A percentile compares a stretch with the other conserved stretches of the same genome.
These are phyloP conservation scores for Tulasnella sp. DNA, from an alignment of 768 basidiomycete genomes.

Conservation along the genomic window DNA sequence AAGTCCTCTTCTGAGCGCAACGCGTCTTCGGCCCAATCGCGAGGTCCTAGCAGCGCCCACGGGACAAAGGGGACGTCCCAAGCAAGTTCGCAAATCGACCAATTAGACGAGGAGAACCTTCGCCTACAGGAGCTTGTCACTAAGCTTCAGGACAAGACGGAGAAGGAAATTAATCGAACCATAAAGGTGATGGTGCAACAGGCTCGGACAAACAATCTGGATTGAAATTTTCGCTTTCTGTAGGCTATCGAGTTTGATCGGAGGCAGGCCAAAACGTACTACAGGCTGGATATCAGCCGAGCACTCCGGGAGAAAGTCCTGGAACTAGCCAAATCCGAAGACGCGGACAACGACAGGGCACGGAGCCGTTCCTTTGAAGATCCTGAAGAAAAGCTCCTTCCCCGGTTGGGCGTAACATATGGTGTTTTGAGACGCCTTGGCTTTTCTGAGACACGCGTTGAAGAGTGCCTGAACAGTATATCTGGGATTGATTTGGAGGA, in stretches of 20 bases:
- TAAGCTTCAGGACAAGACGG: slow-evolving; percentile 72
- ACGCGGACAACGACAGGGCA: slow-evolving; percentile 18
- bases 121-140: slow-evolving; percentile 64
- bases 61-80: too few relatives aligned
- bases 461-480: slow-evolving; percentile 56
- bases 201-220: neutral
- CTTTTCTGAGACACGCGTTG: slow-evolving; percentile 54
- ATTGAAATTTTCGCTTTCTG: neutral
- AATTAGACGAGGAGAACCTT: slow-evolving; percentile 23
- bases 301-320: slow-evolving; percentile 47
- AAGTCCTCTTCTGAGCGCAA: too few relatives aligned
- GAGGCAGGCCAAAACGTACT: slow-evolving; percentile 52
- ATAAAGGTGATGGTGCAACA: too few relatives aligned
- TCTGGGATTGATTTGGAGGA: slow-evolving; percentile 68
- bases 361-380: too few relatives aligned
- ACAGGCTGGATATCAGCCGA: slow-evolving; percentile 50
- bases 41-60: too few relatives aligned
- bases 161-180: slow-evolving; percentile 72
- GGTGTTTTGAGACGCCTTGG: slow-evolving; percentile 69
- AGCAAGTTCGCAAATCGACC: too few relatives aligned
- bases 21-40: too few relatives aligned
- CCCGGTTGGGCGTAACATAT: slow-evolving; percentile 65
- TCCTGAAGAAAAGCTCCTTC: slow-evolving; percentile 55
- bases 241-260: slow-evolving; percentile 76
- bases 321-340: slow-evolving; percentile 32